Conservation (phyloP, 257 asterid genomes). For the Fraxinus quadrangulata region DNA sequence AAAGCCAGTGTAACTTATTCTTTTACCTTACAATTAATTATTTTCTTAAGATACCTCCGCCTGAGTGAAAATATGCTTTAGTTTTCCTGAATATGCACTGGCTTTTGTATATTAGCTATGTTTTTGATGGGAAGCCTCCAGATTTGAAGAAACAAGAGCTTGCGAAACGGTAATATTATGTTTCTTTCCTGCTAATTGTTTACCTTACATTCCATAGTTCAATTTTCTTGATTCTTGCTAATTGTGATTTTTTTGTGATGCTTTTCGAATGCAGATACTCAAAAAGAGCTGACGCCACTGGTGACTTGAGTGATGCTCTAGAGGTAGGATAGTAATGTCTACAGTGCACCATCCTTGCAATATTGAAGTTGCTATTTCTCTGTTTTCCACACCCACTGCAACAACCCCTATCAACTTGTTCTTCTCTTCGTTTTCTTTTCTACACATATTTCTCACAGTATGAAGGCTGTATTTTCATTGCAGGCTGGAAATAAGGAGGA, state of each 20-base stretch:
- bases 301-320: constrained; percentile 67
- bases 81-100: constrained; percentile 11
- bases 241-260: constrained; percentile 16
- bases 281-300: constrained; percentile 89
- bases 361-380: constrained; percentile 6
- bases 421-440: constrained; percentile 20
- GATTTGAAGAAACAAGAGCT: constrained; percentile 95
- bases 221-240: constrained; percentile 13
- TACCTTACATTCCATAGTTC: constrained; percentile 6
- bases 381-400: constrained; percentile 2
- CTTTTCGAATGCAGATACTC: constrained; percentile 59
- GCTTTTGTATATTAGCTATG: constrained; percentile 57
- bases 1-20: constrained; percentile 77
- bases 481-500: constrained; percentile 87
- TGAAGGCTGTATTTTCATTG: constrained; percentile 27
- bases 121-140: constrained; percentile 96
- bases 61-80: neutral
- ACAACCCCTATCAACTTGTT: neutral
- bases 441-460: constrained; percentile 12
- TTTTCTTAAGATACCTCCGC: neutral
- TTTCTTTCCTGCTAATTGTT: constrained; percentile 24
- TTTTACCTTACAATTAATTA: neutral
- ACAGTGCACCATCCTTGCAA: constrained; percentile 5
- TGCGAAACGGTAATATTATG: constrained; percentile 75
- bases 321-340: constrained; percentile 53